A percentile compares a stretch with the other conserved stretches of the same genome.
Evolutionary conservation across 108 stramenopile species (phyloP).

Genomic region (Nitzschia sp.): DNA sequence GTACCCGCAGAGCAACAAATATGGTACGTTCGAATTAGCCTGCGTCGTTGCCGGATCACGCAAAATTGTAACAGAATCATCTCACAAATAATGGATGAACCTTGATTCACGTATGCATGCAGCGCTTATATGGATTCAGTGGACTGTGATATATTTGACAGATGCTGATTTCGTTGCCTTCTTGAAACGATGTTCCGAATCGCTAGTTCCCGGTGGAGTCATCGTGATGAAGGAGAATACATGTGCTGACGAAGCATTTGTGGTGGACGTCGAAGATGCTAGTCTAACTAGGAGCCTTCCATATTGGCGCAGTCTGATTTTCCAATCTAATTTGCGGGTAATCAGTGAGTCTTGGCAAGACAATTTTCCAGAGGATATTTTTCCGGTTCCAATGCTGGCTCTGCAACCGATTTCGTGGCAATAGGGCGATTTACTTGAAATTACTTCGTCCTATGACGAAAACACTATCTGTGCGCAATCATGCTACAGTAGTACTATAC

Average conservation of each 20-base stretch:
- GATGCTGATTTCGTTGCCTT: constrained; percentile 86
- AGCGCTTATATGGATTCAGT: constrained; percentile 92
- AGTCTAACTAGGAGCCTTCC: constrained; percentile 74
- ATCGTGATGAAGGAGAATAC: constrained; percentile 92
- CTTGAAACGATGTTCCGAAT: constrained; percentile 60
- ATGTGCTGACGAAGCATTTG: constrained; percentile 69
- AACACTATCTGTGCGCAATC: too few relatives aligned
- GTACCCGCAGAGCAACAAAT: constrained; percentile 50
- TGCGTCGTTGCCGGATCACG: too few relatives aligned
- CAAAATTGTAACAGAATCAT: too few relatives aligned
- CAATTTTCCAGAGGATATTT: constrained; percentile 87
- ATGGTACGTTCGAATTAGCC: too few relatives aligned
- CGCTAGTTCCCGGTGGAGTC: constrained; percentile 67
- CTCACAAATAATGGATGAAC: too few relatives aligned
- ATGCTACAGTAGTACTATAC: too few relatives aligned
- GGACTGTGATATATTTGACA: constrained; percentile 89
- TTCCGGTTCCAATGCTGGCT: constrained; percentile 88
- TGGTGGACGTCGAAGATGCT: constrained; percentile 85
- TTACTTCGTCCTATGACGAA: too few relatives aligned
- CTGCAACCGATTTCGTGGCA: constrained; percentile 8
- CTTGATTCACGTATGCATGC: too few relatives aligned
- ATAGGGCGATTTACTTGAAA: too few relatives aligned
- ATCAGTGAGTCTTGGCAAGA: constrained; percentile 58
- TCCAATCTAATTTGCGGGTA: constrained; percentile 70
- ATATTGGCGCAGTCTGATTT: constrained; percentile 74